Percentiles rank a stretch among this genome's conserved stretches.
phyloP scores from a whole-genome alignment of 2,329 filamentous ascomycete genomes.

The Colletotrichum musicola region DNA sequence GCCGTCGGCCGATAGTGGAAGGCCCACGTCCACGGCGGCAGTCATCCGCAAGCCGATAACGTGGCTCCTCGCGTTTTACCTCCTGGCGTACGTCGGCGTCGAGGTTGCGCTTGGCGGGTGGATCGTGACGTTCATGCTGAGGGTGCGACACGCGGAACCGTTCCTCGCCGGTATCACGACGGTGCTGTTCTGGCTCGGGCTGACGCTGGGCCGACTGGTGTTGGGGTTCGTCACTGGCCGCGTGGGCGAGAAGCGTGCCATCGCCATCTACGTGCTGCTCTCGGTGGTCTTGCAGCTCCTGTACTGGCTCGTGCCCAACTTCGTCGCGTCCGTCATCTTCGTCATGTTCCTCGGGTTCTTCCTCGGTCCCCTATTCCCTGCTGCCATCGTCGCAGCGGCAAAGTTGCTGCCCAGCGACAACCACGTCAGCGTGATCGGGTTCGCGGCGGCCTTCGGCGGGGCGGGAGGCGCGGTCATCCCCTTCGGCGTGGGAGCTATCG shows the following conservation, averaged over 20 bases:
- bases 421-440: slow-evolving; percentile 85
- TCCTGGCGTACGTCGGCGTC: slow-evolving; percentile 82
- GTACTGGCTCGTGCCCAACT: slow-evolving; percentile 85
- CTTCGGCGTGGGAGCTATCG: slow-evolving; percentile 77
- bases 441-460: slow-evolving; percentile 82
- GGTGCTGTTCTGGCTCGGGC: slow-evolving; percentile 87
- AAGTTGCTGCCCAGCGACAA: slow-evolving; percentile 79
- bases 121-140: slow-evolving; percentile 91
- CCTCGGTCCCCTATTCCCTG: slow-evolving; percentile 83
- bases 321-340: slow-evolving; percentile 79
- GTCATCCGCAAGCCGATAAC: slow-evolving; percentile 68
- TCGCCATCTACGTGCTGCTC: slow-evolving; percentile 69
- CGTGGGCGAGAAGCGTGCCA: slow-evolving; percentile 49
- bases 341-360: slow-evolving; percentile 83
- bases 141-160: slow-evolving; percentile 74
- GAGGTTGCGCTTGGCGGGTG: slow-evolving; percentile 83
- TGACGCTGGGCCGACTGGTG: slow-evolving; percentile 79
- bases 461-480: slow-evolving; percentile 77
- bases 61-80: slow-evolving; percentile 80
- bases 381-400: slow-evolving; percentile 78
- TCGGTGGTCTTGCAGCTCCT: slow-evolving; percentile 76
- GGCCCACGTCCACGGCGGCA: slow-evolving; percentile 57
- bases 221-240: slow-evolving; percentile 82
- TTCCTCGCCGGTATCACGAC: slow-evolving; percentile 82
- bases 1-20: slow-evolving; percentile 50